These are phyloP conservation scores for Didymella lethalis DNA, from an alignment of 2,329 filamentous ascomycete genomes.

Conservation along the genomic window DNA sequence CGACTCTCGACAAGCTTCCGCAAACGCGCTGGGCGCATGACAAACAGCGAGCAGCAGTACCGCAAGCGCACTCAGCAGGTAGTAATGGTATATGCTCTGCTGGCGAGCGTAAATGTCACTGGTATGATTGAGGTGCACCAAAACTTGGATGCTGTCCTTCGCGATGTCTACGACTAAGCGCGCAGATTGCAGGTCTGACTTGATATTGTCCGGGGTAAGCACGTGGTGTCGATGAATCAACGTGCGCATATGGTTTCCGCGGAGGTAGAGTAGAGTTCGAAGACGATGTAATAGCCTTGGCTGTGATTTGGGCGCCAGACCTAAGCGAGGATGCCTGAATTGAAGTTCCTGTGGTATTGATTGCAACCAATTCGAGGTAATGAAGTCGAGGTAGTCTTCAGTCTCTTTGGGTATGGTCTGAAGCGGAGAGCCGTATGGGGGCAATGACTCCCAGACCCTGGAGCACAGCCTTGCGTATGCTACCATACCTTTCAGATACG, in stretches of 20 bases:
- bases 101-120: conserved; percentile 34
- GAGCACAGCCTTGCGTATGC: conserved; percentile 31
- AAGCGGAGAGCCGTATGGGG: conserved; percentile 28
- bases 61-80: conserved; percentile 30
- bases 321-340: conserved; percentile 26
- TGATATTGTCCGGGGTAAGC: conserved; percentile 28
- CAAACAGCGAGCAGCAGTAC: conserved; percentile 31
- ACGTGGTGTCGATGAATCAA: conserved; percentile 34
- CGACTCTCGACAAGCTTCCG: conserved; percentile 27
- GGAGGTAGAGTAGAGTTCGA: conserved; percentile 27
- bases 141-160: conserved; percentile 30
- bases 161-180: conserved; percentile 30
- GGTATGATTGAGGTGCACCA: conserved; percentile 30
- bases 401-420: conserved; percentile 33
- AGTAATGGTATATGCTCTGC: conserved; percentile 32
- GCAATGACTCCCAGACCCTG: conserved; percentile 32
- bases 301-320: conserved; percentile 20
- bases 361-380: conserved; percentile 29
- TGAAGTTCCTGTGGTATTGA: conserved; percentile 31
- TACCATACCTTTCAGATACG: conserved; percentile 31
- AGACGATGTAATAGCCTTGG: conserved; percentile 28
- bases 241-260: conserved; percentile 30
- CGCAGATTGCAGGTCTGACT: conserved; percentile 21
- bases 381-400: conserved; percentile 33
- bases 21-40: conserved; percentile 30